These are phyloP conservation scores for Xylaria digitata DNA, from an alignment of 2,329 filamentous ascomycete genomes.

Conservation along the genomic window DNA sequence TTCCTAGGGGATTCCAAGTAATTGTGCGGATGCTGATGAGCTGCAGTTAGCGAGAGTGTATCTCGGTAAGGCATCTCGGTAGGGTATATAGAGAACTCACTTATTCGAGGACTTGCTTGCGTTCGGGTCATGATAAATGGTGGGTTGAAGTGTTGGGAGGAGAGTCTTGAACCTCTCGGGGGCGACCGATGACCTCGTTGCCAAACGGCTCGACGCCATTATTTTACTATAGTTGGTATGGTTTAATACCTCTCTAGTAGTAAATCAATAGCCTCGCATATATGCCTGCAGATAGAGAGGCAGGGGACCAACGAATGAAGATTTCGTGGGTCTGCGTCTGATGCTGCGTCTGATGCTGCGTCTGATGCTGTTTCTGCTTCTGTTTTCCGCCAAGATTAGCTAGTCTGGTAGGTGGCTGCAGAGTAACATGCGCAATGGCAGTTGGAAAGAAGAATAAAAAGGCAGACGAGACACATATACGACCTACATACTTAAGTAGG, in stretches of 20 bases:
- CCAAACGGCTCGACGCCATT: conserved; percentile 47
- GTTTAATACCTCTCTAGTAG: not conserved
- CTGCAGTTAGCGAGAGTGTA: conserved; percentile 20
- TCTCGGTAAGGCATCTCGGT: no score
- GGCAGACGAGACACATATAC: no score
- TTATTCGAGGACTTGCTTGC: conserved; percentile 47
- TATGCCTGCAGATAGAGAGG: not conserved
- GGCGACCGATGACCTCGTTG: conserved; percentile 47
- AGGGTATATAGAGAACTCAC: conserved; percentile 38
- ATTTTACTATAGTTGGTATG: conserved; percentile 1
- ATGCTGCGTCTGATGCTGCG: not conserved
- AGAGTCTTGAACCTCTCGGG: conserved; percentile 51
- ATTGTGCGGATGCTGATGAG: conserved; percentile 76
- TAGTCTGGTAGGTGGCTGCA: not conserved
- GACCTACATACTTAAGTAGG: no score
- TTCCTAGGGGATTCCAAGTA: conserved; percentile 89
- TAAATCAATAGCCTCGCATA: not conserved
- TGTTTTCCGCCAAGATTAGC: conserved; percentile 1
- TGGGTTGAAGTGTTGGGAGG: conserved; percentile 49
- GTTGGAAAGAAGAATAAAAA: not conserved
- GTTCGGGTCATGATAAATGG: conserved; percentile 50
- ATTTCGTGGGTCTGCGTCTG: not conserved
- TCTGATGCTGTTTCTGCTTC: not conserved
- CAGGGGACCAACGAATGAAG: not conserved
- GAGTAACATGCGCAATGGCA: not conserved